Evolutionary conservation across 2,329 filamentous ascomycete species (phyloP).

Genomic region (Colletotrichum filicis): DNA sequence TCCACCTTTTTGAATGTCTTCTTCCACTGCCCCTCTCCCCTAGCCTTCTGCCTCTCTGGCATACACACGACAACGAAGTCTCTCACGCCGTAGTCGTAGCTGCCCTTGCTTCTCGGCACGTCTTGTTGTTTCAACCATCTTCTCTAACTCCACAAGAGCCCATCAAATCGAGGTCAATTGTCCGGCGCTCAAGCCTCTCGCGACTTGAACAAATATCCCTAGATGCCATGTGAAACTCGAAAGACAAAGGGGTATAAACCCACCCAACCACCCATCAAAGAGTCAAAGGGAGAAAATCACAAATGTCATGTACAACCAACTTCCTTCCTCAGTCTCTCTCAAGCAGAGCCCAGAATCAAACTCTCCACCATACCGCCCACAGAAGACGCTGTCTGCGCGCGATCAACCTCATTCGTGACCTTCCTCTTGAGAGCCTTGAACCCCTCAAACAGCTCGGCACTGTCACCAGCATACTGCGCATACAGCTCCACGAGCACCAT

Average conservation of each 20-base stretch:
- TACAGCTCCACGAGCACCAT: constrained; percentile 90
- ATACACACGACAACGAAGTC: neutral
- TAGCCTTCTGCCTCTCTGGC: neutral
- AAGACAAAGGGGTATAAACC: neutral
- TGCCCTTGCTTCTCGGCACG: neutral
- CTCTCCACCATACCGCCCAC: constrained; percentile 89
- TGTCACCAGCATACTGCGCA: constrained; percentile 80
- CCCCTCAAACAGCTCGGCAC: constrained; percentile 75
- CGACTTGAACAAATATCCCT: neutral
- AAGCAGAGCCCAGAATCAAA: constrained; percentile 60
- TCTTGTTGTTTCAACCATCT: neutral
- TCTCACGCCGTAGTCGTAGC: neutral
- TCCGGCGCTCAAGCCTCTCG: neutral
- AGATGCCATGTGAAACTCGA: neutral
- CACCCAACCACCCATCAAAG: neutral
- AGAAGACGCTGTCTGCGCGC: constrained; percentile 83
- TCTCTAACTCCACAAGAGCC: neutral
- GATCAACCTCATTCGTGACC: constrained; percentile 82
- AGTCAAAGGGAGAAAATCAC: neutral
- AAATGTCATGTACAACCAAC: neutral
- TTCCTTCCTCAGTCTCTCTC: too few relatives aligned
- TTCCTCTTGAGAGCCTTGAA: constrained; percentile 76
- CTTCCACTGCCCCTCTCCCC: neutral
- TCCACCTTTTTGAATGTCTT: neutral
- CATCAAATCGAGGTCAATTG: neutral